Percentiles rank a stretch among this genome's conserved stretches.
These are phyloP conservation scores for Penicillium digitatum DNA, from an alignment of 2,329 filamentous ascomycete species.

Conservation along the genomic window DNA sequence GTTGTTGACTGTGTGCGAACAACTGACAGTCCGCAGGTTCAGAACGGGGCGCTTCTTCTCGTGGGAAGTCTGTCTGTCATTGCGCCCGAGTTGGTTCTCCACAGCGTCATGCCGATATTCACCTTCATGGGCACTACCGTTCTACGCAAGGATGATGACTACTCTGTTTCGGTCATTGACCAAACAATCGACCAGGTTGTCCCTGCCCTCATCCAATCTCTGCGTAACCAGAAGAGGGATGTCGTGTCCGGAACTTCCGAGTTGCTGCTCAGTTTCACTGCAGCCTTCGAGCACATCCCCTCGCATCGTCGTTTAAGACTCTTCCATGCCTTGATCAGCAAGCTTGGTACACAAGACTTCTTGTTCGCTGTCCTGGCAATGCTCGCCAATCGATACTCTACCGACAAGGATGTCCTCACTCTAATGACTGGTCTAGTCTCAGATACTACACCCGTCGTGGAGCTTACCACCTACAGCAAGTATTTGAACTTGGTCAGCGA, in stretches of 20 bases:
- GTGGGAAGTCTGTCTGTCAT: conserved; percentile 82
- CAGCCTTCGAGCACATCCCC: conserved; percentile 94
- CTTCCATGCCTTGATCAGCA: conserved; percentile 79
- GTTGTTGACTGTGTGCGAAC: conserved; percentile 92
- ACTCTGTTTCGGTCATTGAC: conserved; percentile 92
- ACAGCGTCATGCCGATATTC: conserved; percentile 98
- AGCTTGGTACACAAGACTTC: conserved; percentile 80
- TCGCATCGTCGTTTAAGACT: conserved; percentile 75
- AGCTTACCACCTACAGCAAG: conserved; percentile 70
- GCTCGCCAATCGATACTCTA: conserved; percentile 82
- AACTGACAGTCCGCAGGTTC: conserved; percentile 86
- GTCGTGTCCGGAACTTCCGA: conserved; percentile 79
- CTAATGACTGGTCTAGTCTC: conserved; percentile 73
- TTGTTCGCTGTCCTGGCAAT: conserved; percentile 83
- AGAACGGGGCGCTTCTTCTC: conserved; percentile 83
- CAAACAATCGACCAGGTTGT: conserved; percentile 92
- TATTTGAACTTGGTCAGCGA: conserved; percentile 72
- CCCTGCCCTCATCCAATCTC: conserved; percentile 79
- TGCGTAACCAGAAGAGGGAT: conserved; percentile 73
- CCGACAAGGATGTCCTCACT: conserved; percentile 67
- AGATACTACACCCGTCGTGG: conserved; percentile 68
- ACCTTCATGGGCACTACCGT: conserved; percentile 95
- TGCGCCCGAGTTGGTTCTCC: conserved; percentile 84
- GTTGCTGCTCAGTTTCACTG: conserved; percentile 90
- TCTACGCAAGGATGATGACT: conserved; percentile 88